Evolutionary conservation across 2,329 filamentous ascomycete species (phyloP), one percentile per base, ranked within the genome.

Genomic region (Verticillium zaregamsianum): DNA sequence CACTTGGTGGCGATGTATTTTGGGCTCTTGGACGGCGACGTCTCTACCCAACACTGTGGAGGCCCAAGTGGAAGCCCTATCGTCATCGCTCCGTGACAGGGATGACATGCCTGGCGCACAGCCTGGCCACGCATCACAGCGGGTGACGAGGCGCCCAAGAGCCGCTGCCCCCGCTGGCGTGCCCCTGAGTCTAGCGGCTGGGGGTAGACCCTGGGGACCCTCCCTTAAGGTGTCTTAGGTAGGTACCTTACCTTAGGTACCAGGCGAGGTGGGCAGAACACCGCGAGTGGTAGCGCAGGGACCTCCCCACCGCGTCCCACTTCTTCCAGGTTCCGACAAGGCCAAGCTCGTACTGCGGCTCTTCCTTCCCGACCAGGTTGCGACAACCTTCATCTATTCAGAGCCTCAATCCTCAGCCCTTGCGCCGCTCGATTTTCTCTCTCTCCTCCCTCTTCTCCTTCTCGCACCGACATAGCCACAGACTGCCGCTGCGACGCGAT

Each of bases 311-410:
- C 23, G 45, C 9, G 45, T n/a, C 45, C 45, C 45, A 49, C 45
- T 49, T 49, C 45, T 49, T 49, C 45, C 45, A 49, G 45, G 45
- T 23, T 49, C 45, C 45, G 45, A 49, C 45, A 49, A 49, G 45
- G 45, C 45, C 45, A 49, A 49, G 45, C 45, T 49, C 45, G 45
- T n/a, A 49, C 45, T 49, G 45, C 45, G 45, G 45, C 55, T 35
- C 55, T 35, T 56, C 55, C 55, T 56, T 5, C 55, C 55, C 55
- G 55, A 35, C 55, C 55, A 56, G 55, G 32, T 56, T 56, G 25
- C 54, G 25, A 56, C 55, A 8, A 23, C 55, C 31, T 49, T 23
- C 45, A 25, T 20, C 14, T 23, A 49, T 12, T n/a, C 45, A 25
- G 20, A 49, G 8, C 45, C 45, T 49, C 45, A 23, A 23, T 14